phyloP scores from a whole-genome alignment of 345 rosid genomes.

The Hibiscus mutabilis region DNA sequence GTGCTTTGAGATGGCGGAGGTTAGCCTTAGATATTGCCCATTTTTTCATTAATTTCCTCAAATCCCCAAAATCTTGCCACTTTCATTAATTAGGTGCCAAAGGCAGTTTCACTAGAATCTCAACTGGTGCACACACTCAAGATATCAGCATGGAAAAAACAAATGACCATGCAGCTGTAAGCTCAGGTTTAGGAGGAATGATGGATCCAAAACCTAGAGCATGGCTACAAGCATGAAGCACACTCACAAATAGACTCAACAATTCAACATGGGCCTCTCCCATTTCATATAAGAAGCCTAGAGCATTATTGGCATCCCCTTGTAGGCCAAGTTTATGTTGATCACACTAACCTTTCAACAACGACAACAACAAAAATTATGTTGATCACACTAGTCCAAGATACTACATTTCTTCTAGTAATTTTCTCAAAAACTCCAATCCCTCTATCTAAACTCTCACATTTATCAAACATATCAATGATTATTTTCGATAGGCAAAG shows the following conservation, averaged over 20 bases:
- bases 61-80: conserved; percentile 50
- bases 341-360: no score
- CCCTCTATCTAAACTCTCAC: conserved; percentile 35
- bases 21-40: conserved; percentile 38
- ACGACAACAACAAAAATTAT: no score
- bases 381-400: conserved; percentile 53
- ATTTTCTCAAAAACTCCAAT: conserved; percentile 37
- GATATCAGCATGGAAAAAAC: conserved; percentile 37
- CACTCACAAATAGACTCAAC: conserved; percentile 34
- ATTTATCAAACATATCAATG: no score
- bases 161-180: conserved; percentile 57
- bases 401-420: conserved; percentile 34
- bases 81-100: no score
- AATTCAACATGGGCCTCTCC: conserved; percentile 33
- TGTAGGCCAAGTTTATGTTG: conserved; percentile 44
- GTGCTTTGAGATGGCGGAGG: no score
- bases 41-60: conserved; percentile 44
- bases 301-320: conserved; percentile 38
- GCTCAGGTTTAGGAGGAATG: conserved; percentile 44
- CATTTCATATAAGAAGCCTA: conserved; percentile 32
- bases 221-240: no score
- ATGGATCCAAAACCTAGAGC: conserved; percentile 41
- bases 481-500: no score
- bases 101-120: no score
- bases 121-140: conserved; percentile 36